Conservation (phyloP, 2,329 filamentous ascomycete genomes). For the Aschersonia sp. region DNA sequence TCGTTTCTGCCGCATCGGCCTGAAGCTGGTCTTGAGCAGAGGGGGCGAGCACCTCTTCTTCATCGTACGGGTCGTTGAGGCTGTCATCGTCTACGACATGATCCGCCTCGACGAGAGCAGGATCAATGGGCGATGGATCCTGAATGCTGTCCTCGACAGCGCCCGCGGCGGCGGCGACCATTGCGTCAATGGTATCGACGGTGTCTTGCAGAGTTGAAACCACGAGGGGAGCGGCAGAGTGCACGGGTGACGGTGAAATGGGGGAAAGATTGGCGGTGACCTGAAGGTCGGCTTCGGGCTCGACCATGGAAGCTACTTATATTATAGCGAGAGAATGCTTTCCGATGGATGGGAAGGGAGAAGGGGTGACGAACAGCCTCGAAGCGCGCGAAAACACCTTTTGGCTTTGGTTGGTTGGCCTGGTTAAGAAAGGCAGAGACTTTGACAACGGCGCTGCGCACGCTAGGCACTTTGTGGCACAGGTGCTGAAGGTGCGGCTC, state of each 20-base stretch:
- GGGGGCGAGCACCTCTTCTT: conserved; percentile 16
- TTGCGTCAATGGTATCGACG: conserved; percentile 34
- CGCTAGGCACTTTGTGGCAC: too few species aligned
- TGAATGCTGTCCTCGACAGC: conserved; percentile 11
- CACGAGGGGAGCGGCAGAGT: conserved; percentile 29
- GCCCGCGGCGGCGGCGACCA: conserved; percentile 21
- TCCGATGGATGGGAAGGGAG: not conserved
- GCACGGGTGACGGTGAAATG: conserved; percentile 32
- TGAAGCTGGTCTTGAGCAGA: conserved; percentile 10
- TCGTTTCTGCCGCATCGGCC: conserved; percentile 18
- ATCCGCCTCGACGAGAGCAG: conserved; percentile 9
- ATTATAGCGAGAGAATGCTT: not conserved
- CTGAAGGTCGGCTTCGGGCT: conserved; percentile 30
- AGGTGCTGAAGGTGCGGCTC: too few species aligned
- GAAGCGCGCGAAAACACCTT: too few species aligned
- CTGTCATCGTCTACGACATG: conserved; percentile 21
- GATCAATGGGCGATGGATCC: conserved; percentile 16
- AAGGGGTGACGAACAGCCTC: not conserved
- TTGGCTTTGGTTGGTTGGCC: too few species aligned
- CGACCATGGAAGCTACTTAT: conserved; percentile 25
- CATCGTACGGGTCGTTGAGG: conserved; percentile 32
- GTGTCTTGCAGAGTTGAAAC: conserved; percentile 37
- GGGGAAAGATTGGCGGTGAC: conserved; percentile 38
- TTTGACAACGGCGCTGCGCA: too few species aligned
- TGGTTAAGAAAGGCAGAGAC: too few species aligned